Evolutionary conservation across 1,139 yeast species (phyloP), one percentile per base, ranked within the genome.

Genomic region (Eremothecium coryli): DNA sequence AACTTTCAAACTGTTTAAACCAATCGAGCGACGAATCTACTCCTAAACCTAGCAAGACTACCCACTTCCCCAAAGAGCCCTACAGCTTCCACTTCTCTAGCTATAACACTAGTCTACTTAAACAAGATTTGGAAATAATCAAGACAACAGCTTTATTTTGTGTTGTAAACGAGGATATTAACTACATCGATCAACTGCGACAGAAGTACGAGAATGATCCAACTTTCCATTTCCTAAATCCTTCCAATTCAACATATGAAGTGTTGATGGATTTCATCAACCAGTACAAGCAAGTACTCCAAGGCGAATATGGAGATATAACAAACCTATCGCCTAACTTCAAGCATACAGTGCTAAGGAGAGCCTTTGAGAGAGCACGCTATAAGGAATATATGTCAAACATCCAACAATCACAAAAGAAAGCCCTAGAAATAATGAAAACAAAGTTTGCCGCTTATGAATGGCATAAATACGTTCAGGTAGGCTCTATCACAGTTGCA

Each of bases 381-480:
- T 71, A 66, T 50, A 62, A 61, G 10, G 64, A 69, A 10, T 65
- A 66, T 36, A 56, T 61, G 29, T 58, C 60, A 26, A 59, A 53
- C 12, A 56, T 66, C 43, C 57, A 40, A 6, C 44, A 45, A 20
- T 49, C 56, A 31, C 49, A 52, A 20, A 46, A 57, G 38, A 53
- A 63, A 50, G 46, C 56, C 38, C 46, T 58, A 36, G 61, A 61
- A 40, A 43, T 61, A 34, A 68, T 69, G 34, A 58, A 64, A 43
- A 39, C 73, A 18, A 76, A 72, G 31, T 82, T 69, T 58, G 88
- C 93, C 0, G 72, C 80, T 20, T 78, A 85, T 17, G 88, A 88
- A 56, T 90, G 98, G 98, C 78, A 78, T 41, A 84, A 82, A 42
- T 86, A 86, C 51, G 64, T 68, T 2, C 64, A 85, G 12, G 81